Evolutionary conservation across 495 filamentous ascomycete genomes (phyloP).

Genomic region (Chaetomium cochliodes): DNA sequence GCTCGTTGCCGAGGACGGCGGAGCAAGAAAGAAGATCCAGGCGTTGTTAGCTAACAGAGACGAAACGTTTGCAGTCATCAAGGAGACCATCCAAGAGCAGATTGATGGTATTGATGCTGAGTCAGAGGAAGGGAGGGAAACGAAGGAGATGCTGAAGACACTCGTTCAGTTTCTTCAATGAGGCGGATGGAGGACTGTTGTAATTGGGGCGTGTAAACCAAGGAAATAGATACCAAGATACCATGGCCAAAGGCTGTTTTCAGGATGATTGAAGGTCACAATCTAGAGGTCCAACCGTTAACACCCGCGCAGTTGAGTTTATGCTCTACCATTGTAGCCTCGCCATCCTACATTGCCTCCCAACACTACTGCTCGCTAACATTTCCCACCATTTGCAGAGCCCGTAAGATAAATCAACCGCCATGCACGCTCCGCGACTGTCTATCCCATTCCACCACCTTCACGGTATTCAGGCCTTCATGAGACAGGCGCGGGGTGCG

Average conservation of each 20-base stretch:
- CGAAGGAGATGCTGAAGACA: slow-evolving; percentile 68
- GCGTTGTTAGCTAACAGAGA: slow-evolving; percentile 65
- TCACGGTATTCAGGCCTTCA: neutral
- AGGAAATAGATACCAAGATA: slow-evolving; percentile 30
- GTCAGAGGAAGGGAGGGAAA: slow-evolving; percentile 57
- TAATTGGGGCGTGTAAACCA: slow-evolving; percentile 12
- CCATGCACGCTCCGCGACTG: neutral
- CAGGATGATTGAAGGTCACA: too few relatives aligned
- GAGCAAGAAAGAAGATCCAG: slow-evolving; percentile 65
- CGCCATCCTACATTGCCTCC: too few relatives aligned
- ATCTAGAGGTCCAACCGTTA: too few relatives aligned
- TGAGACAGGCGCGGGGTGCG: slow-evolving; percentile 23
- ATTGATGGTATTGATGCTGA: slow-evolving; percentile 59
- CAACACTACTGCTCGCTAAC: too few relatives aligned
- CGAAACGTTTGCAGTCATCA: slow-evolving; percentile 61
- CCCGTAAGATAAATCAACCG: neutral
- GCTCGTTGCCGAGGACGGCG: slow-evolving; percentile 88
- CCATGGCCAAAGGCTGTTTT: slow-evolving; percentile 12
- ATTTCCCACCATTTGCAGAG: neutral
- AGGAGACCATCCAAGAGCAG: slow-evolving; percentile 66
- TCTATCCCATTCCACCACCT: neutral
- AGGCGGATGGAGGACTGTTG: neutral
- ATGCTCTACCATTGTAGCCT: neutral
- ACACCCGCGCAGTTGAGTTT: neutral
- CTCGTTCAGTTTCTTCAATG: slow-evolving; percentile 59